Conservation (phyloP, 2,329 filamentous ascomycete genomes). For the Hymenoscyphus albidus region DNA sequence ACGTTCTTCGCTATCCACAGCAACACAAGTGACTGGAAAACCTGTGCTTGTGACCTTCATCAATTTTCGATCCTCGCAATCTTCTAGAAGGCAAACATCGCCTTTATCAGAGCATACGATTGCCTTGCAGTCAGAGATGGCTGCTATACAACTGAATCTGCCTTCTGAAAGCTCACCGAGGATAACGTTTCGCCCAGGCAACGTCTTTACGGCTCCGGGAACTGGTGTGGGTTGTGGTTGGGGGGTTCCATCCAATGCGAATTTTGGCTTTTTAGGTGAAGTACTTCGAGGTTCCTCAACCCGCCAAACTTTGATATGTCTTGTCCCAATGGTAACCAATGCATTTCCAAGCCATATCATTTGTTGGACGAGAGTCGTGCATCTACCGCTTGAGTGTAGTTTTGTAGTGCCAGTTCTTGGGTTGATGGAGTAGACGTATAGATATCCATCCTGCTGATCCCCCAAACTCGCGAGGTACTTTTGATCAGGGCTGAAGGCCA, state of each 20-base stretch:
- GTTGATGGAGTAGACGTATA: slow-evolving; percentile 88
- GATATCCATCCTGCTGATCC: slow-evolving; percentile 84
- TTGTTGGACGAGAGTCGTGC: slow-evolving; percentile 77
- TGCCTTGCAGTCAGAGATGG: slow-evolving; percentile 68
- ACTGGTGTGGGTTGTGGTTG: slow-evolving; percentile 31
- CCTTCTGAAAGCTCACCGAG: slow-evolving; percentile 77
- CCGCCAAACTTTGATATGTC: slow-evolving; percentile 92
- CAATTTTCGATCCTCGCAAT: slow-evolving; percentile 66
- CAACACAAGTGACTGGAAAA: slow-evolving; percentile 49
- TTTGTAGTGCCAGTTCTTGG: slow-evolving; percentile 74
- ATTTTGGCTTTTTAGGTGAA: slow-evolving; percentile 62
- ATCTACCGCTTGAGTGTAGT: slow-evolving; percentile 84
- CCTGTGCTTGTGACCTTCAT: slow-evolving; percentile 61
- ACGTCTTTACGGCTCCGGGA: slow-evolving; percentile 56
- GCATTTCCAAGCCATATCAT: slow-evolving; percentile 88
- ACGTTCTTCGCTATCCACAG: slow-evolving; percentile 35
- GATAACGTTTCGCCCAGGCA: slow-evolving; percentile 83
- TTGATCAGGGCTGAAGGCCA: slow-evolving; percentile 86
- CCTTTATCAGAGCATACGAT: slow-evolving; percentile 85
- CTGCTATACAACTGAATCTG: slow-evolving; percentile 74
- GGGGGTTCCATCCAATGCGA: slow-evolving; percentile 43
- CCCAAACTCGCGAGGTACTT: slow-evolving; percentile 86
- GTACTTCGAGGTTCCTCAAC: slow-evolving; percentile 61
- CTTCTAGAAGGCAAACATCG: slow-evolving; percentile 84
- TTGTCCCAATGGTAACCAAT: slow-evolving; percentile 81